phyloP scores from a whole-genome alignment of 1,284 basidiomycete genomes.

The Marasmius tenuissimus region DNA sequence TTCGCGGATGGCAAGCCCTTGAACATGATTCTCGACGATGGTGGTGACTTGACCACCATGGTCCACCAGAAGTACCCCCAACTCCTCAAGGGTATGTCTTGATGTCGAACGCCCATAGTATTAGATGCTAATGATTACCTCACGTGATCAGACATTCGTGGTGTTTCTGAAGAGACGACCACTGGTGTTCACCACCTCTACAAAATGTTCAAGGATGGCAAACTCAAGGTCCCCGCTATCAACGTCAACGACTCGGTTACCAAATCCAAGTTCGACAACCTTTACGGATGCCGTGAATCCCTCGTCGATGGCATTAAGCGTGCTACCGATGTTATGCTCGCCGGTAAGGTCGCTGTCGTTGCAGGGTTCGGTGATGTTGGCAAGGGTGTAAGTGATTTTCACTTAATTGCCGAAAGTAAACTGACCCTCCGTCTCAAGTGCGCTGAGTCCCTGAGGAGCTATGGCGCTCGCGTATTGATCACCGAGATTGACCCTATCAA shows the following conservation, averaged over 20 bases:
- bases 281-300: slow-evolving; percentile 98
- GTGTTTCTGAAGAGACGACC: slow-evolving; percentile 98
- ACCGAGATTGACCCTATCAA: slow-evolving; percentile 99
- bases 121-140: neutral
- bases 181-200: slow-evolving; percentile 99
- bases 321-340: slow-evolving; percentile 99
- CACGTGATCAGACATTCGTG: slow-evolving; percentile 66
- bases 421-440: slow-evolving; percentile 54
- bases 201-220: slow-evolving; percentile 95
- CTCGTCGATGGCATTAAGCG: slow-evolving; percentile 99
- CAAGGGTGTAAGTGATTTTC: slow-evolving; percentile 78
- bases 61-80: slow-evolving; percentile 98
- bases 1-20: slow-evolving; percentile 80
- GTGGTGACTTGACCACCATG: slow-evolving; percentile 93
- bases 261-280: slow-evolving; percentile 98
- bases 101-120: slow-evolving; percentile 3
- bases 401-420: neutral
- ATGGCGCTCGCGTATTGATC: slow-evolving; percentile 94
- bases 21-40: slow-evolving; percentile 99
- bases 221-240: slow-evolving; percentile 97
- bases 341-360: slow-evolving; percentile 98
- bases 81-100: slow-evolving; percentile 63
- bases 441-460: slow-evolving; percentile 95
- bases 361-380: slow-evolving; percentile 99
- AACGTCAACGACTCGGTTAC: slow-evolving; percentile 99